These are phyloP conservation scores for Clonostachys byssicola DNA, from an alignment of 2,329 filamentous ascomycete genomes.

Conservation along the genomic window DNA sequence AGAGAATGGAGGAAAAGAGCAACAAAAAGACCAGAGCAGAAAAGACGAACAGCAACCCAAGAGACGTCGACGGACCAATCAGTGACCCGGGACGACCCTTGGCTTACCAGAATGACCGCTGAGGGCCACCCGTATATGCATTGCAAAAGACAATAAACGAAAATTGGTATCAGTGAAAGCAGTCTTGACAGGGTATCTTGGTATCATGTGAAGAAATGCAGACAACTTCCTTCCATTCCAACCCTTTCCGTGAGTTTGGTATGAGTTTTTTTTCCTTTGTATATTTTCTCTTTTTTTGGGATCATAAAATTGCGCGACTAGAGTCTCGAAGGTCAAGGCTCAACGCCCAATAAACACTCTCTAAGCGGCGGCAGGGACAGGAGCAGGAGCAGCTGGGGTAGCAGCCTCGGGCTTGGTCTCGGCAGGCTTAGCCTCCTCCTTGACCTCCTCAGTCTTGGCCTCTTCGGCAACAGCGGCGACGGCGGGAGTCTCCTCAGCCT, in stretches of 20 bases:
- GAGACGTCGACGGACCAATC: background rate
- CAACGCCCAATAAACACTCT: constrained; percentile 15
- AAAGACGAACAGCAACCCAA: background rate
- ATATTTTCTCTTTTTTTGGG: constrained; percentile 5
- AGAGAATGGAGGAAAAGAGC: constrained; percentile 10
- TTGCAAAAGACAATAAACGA: constrained; percentile 13
- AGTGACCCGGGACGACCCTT: background rate
- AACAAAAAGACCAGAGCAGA: constrained; percentile 1
- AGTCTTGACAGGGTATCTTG: constrained; percentile 51
- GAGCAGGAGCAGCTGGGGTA: constrained; percentile 33
- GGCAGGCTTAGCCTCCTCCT: constrained; percentile 16
- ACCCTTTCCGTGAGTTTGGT: constrained; percentile 28
- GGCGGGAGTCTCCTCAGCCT: constrained; percentile 36
- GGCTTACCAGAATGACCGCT: background rate
- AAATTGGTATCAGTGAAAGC: constrained; percentile 11
- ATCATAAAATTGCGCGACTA: constrained; percentile 10
- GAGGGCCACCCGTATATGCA: background rate
- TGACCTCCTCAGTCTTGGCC: constrained; percentile 17
- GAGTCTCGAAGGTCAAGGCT: constrained; percentile 11
- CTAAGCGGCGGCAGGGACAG: constrained; percentile 49
- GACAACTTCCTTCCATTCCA: constrained; percentile 41
- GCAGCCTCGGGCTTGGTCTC: constrained; percentile 35
- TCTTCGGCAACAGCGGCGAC: constrained; percentile 26
- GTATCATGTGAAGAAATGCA: constrained; percentile 49
- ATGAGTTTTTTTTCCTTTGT: constrained; percentile 16